Conservation (phyloP, 345 rosid species). For the Iberis pinnata region DNA sequence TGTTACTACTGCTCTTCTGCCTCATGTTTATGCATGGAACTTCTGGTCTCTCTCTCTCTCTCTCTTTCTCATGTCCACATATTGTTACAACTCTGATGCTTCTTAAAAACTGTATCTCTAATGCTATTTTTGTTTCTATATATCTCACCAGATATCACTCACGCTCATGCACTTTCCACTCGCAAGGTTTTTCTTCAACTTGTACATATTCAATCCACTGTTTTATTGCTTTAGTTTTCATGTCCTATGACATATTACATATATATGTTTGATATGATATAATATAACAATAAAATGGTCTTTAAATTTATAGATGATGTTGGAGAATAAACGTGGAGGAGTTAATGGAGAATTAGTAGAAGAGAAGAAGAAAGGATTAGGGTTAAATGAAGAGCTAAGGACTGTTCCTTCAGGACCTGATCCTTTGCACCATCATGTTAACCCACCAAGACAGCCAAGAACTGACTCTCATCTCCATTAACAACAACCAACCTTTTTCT, state of each 20-base stretch:
- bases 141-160: constrained; percentile 19
- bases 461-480: constrained; percentile 20
- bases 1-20: constrained; percentile 29
- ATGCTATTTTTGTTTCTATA: background rate
- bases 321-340: background rate
- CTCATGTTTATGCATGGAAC: constrained; percentile 29
- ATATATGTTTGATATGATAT: background rate
- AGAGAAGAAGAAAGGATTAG: background rate
- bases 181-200: constrained; percentile 33
- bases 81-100: background rate
- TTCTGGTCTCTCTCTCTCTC: constrained; percentile 30
- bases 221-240: constrained; percentile 1
- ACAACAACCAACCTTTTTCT: background rate
- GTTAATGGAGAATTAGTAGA: constrained; percentile 3
- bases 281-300: background rate
- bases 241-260: background rate
- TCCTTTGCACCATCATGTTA: constrained; percentile 75
- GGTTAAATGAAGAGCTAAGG: constrained; percentile 41
- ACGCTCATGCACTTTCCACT: constrained; percentile 19
- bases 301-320: constrained; percentile 29
- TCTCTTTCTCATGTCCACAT: background rate
- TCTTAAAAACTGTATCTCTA: background rate
- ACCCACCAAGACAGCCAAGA: constrained; percentile 52
- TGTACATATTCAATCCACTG: background rate
- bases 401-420: constrained; percentile 77